A percentile compares a stretch with the other conserved stretches of the same genome.
phyloP scores from a whole-genome alignment of 257 asterid species.

The Solanum rostratum region DNA sequence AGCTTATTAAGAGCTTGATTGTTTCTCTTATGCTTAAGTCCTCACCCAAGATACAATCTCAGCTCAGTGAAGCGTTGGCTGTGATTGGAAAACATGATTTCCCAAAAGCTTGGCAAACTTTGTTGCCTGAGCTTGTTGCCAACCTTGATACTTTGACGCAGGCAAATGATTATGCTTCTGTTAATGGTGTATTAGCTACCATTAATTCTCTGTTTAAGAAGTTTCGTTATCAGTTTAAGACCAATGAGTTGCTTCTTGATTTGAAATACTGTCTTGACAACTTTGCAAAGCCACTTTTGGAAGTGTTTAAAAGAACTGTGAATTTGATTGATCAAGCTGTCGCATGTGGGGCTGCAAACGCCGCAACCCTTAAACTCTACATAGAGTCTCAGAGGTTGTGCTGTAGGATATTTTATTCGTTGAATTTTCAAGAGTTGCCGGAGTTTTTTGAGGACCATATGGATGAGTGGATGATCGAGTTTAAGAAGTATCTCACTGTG shows the following conservation, averaged over 20 bases:
- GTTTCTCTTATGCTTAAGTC: constrained; percentile 61
- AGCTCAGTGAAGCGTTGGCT: constrained; percentile 77
- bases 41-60: constrained; percentile 55
- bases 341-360: constrained; percentile 32
- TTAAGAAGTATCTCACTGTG: constrained; percentile 53
- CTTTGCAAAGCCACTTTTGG: constrained; percentile 61
- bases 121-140: constrained; percentile 70
- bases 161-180: constrained; percentile 63
- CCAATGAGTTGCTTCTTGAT: constrained; percentile 60
- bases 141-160: constrained; percentile 45
- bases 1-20: constrained; percentile 57
- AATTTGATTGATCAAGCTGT: constrained; percentile 36
- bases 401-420: constrained; percentile 71
- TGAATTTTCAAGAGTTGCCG: constrained; percentile 65
- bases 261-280: constrained; percentile 77
- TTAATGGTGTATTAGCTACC: constrained; percentile 66
- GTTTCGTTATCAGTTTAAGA: constrained; percentile 59
- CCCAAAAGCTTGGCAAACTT: constrained; percentile 56
- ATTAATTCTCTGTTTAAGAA: constrained; percentile 66
- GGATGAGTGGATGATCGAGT: constrained; percentile 90
- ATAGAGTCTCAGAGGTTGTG: constrained; percentile 83
- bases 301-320: constrained; percentile 59
- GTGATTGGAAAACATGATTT: constrained; percentile 79
- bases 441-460: constrained; percentile 88
- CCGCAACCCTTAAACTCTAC: constrained; percentile 37